Base-by-base conservation (phyloP, 345 rosid species). In the Reutealis trisperma region DNA sequence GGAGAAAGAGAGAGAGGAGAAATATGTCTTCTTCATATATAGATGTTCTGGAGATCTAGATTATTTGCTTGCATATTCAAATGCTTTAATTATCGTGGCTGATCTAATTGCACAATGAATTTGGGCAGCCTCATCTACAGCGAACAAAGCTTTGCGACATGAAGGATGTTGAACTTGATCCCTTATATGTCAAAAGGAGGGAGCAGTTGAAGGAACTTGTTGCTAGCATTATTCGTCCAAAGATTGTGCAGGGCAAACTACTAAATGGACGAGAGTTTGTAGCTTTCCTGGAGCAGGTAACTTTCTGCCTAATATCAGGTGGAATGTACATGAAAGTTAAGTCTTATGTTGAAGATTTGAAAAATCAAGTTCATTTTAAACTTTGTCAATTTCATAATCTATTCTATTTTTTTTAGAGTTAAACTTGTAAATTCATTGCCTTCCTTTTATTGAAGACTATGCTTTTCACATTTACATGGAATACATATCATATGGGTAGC, bases 91-190 rank as follows among this genome's bases (percentile, higher is more conserved):
- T 25, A 78, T 55, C 81, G 80, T 75, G 37, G 71, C 74, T 79
- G 37, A 75, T 82, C 84, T 80, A 71, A 84, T 70, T 78, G 22
- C 65, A 22, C 71, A 65, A 24, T 79, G 73, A 55, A 77, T 71
- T 82, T 77, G 63, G 68, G 76, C 88, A 93, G 98, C 98, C 98
- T 69, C 98, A 93, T 85, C 91, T 93, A 82, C 86, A 86, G 88
- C 89, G 99, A 60, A 96, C 99, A 44, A 96, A 91, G 89, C 97
- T 96, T 62, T 96, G 99, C 78, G 99, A 96, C 84, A 68, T 96
- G 87, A 92, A 91, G 84, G 99, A 96, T 84, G 90, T 80, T 76
- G 95, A 96, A 52, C 94, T 96, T 64, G 99, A 96, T 49, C 87
- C 93, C 13, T n/a, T 75, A 51, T 96, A 96, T 84, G 97, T 96